These are phyloP conservation scores for Sporisorium iseilematis-ciliati DNA, from an alignment of 1,284 basidiomycete genomes.

Conservation along the genomic window DNA sequence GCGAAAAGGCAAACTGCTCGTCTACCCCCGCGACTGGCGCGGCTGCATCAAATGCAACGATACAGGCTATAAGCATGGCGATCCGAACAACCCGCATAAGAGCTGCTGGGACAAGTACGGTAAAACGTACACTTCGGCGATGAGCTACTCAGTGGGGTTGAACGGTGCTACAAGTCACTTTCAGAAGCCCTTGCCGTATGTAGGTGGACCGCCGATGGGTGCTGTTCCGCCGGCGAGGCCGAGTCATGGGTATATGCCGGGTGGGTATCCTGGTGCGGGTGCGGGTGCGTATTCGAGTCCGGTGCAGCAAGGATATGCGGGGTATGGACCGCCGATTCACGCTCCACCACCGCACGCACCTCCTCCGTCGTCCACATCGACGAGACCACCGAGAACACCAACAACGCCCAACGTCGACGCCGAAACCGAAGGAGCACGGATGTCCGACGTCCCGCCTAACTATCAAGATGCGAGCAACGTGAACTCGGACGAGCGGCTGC, in stretches of 20 bases:
- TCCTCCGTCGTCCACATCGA: slow-evolving; percentile 1
- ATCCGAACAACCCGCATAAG: slow-evolving; percentile 50
- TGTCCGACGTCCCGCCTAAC: slow-evolving; percentile 53
- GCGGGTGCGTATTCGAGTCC: slow-evolving; percentile 8
- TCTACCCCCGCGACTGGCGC: slow-evolving; percentile 45
- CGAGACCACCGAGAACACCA: slow-evolving; percentile 8
- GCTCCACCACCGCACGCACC: slow-evolving; percentile 20
- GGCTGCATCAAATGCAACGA: slow-evolving; percentile 55
- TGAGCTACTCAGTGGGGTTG: slow-evolving; percentile 47
- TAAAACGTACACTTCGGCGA: slow-evolving; percentile 38
- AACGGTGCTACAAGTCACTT: slow-evolving; percentile 21
- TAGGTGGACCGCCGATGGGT: slow-evolving; percentile 9
- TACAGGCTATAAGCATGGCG: slow-evolving; percentile 54
- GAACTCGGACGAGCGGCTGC: slow-evolving; percentile 26
- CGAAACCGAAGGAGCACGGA: slow-evolving; percentile 44
- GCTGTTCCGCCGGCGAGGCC: slow-evolving; percentile 7
- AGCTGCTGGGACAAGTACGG: slow-evolving; percentile 57
- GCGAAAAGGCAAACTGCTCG: slow-evolving; percentile 50
- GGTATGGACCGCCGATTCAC: slow-evolving; percentile 7
- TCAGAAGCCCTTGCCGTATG: slow-evolving; percentile 45
- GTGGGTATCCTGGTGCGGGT: slow-evolving; percentile 41
- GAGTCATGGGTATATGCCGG: slow-evolving; percentile 36
- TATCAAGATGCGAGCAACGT: slow-evolving; percentile 50
- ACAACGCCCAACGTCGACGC: slow-evolving; percentile 26
- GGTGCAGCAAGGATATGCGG: slow-evolving; percentile 14